phyloP scores from a whole-genome alignment of 164 flowering plant genomes.

The Nymphaea colorata region DNA sequence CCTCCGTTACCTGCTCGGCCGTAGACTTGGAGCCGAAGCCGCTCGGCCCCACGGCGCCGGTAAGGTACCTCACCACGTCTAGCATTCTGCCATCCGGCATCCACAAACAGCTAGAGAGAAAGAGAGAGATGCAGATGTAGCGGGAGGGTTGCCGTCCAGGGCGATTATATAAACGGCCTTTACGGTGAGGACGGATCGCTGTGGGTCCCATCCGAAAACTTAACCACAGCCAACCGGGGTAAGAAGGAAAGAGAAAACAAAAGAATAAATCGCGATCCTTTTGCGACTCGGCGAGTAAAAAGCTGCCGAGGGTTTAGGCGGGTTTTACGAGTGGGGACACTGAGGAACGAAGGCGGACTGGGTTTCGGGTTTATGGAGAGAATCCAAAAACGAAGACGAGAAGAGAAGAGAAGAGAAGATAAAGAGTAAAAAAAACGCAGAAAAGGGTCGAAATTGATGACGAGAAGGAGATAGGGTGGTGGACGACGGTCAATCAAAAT shows the following conservation, averaged over 20 bases:
- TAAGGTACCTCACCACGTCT: conserved; percentile 54
- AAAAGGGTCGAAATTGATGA: neutral
- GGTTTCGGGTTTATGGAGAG: too few relatives aligned
- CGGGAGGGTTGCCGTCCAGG: neutral
- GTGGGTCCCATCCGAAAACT: too few relatives aligned
- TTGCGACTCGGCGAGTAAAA: too few relatives aligned
- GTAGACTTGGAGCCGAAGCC: conserved; percentile 89
- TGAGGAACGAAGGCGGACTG: too few relatives aligned
- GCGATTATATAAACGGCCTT: neutral
- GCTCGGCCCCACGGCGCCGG: conserved; percentile 64
- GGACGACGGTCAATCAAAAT: too few relatives aligned
- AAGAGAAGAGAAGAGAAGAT: neutral
- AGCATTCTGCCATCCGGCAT: conserved; percentile 29
- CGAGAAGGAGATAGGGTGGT: neutral
- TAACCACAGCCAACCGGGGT: too few relatives aligned
- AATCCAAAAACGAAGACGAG: neutral
- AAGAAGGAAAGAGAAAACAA: too few relatives aligned
- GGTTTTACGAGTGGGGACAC: too few relatives aligned
- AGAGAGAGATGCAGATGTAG: neutral
- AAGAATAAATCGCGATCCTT: too few relatives aligned
- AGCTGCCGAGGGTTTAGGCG: too few relatives aligned
- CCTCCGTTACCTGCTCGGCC: conserved; percentile 81
- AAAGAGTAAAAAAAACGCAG: too few relatives aligned
- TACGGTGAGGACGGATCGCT: neutral
- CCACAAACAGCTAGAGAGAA: neutral